Evolutionary conservation across 2,329 filamentous ascomycete species (phyloP).

Genomic region (Curvularia sp.): DNA sequence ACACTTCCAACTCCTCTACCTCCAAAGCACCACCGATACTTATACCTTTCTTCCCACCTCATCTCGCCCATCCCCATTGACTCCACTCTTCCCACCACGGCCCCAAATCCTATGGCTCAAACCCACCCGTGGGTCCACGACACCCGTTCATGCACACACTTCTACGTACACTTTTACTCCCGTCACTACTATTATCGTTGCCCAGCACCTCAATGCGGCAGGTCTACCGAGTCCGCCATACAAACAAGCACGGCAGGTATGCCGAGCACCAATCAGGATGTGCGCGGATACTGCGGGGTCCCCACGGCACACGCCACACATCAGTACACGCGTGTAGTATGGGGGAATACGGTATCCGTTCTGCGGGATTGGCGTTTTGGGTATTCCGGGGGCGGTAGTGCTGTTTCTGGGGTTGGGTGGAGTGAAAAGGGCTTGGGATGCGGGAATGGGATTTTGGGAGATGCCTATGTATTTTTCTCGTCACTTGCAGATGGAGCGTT

Average conservation of each 20-base stretch:
- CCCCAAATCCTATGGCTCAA: background rate
- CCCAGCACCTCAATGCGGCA: conserved; percentile 10
- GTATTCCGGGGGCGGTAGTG: too few relatives aligned
- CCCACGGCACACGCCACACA: conserved; percentile 13
- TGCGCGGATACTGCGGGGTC: conserved; percentile 14
- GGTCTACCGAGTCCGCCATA: conserved; percentile 25
- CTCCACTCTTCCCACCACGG: background rate
- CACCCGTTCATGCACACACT: background rate
- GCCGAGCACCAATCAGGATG: conserved; percentile 22
- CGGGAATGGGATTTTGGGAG: background rate
- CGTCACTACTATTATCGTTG: background rate
- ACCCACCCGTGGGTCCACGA: background rate
- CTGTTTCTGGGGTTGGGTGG: too few relatives aligned
- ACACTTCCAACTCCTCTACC: background rate
- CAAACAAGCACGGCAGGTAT: background rate
- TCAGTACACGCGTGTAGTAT: conserved; percentile 19
- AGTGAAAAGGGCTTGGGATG: too few relatives aligned
- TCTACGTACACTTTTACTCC: background rate
- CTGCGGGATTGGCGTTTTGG: too few relatives aligned
- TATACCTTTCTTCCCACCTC: background rate
- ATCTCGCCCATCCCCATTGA: background rate
- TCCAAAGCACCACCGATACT: background rate
- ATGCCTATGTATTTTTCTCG: background rate
- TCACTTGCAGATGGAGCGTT: background rate
- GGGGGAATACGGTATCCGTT: too few relatives aligned